Conservation (phyloP, 2,329 filamentous ascomycete genomes). For the Sporothrix pseudoabietina region DNA sequence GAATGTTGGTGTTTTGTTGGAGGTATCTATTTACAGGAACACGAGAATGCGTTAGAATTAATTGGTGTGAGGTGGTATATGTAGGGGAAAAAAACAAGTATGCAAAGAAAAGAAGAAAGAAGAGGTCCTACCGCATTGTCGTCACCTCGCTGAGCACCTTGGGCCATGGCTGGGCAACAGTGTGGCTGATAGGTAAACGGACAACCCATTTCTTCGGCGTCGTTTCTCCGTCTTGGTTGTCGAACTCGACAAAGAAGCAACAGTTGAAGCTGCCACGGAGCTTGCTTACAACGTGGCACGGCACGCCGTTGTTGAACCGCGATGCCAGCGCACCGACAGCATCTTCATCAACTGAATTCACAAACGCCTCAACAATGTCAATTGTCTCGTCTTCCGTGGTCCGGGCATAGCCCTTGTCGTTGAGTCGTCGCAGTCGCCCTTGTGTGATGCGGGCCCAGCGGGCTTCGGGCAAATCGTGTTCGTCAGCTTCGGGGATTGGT, state of each 20-base stretch:
- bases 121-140: conserved; percentile 33
- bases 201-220: conserved; percentile 35
- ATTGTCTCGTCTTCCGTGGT: conserved; percentile 20
- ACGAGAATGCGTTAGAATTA: background rate
- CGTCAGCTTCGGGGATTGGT: background rate
- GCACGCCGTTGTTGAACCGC: conserved; percentile 13
- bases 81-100: no score
- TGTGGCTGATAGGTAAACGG: conserved; percentile 37
- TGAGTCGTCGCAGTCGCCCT: conserved; percentile 2
- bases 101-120: no score
- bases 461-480: background rate
- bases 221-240: background rate
- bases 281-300: conserved; percentile 13
- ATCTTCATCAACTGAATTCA: conserved; percentile 25
- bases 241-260: conserved; percentile 30
- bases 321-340: conserved; percentile 27
- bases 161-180: conserved; percentile 35
- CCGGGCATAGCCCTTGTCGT: conserved; percentile 21
- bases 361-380: conserved; percentile 15
- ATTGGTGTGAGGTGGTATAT: no score
- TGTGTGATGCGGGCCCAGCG: no score
- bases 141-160: conserved; percentile 39
- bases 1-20: conserved; percentile 35
- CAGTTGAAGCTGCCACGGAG: conserved; percentile 25
- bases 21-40: background rate